phyloP scores from a whole-genome alignment of 495 filamentous ascomycete species.

The Staphylotrichum longicolle region DNA sequence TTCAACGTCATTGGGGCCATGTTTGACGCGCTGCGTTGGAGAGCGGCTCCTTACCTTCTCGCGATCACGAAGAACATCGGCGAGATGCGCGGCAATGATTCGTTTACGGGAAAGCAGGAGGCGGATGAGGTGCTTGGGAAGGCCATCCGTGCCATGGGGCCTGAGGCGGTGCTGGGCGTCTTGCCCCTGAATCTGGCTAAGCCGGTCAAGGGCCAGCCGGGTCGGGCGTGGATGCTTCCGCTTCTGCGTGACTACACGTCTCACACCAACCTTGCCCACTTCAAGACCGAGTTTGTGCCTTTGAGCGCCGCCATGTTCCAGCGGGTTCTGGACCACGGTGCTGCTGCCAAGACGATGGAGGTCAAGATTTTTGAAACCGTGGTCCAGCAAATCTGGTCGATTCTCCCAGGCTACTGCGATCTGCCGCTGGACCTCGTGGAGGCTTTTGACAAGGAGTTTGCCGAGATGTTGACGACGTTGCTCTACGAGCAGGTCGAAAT shows the following conservation, averaged over 20 bases:
- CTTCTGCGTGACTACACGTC: constrained; percentile 78
- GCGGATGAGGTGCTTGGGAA: constrained; percentile 84
- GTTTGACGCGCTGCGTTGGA: constrained; percentile 84
- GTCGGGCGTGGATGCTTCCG: constrained; percentile 92
- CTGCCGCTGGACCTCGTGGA: constrained; percentile 74
- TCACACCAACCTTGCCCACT: constrained; percentile 83
- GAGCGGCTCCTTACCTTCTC: constrained; percentile 69
- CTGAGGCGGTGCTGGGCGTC: constrained; percentile 71
- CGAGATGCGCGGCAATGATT: constrained; percentile 81
- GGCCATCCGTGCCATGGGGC: constrained; percentile 85
- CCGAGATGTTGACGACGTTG: constrained; percentile 84
- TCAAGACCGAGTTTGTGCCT: constrained; percentile 79
- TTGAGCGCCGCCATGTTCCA: constrained; percentile 89
- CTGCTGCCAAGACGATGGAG: constrained; percentile 82
- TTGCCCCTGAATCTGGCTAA: constrained; percentile 81
- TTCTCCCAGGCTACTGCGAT: constrained; percentile 94
- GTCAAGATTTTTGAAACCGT: constrained; percentile 96
- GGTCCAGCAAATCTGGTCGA: constrained; percentile 91
- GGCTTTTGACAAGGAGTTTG: constrained; percentile 84
- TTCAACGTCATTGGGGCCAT: constrained; percentile 86
- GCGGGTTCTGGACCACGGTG: constrained; percentile 73
- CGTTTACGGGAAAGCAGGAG: constrained; percentile 92
- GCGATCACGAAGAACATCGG: constrained; percentile 74
- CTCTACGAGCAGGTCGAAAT: constrained; percentile 89
- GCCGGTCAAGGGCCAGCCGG: constrained; percentile 70